Base-by-base conservation (phyloP, 768 basidiomycete genomes). In the Tylopilus cervinicoccineus region DNA sequence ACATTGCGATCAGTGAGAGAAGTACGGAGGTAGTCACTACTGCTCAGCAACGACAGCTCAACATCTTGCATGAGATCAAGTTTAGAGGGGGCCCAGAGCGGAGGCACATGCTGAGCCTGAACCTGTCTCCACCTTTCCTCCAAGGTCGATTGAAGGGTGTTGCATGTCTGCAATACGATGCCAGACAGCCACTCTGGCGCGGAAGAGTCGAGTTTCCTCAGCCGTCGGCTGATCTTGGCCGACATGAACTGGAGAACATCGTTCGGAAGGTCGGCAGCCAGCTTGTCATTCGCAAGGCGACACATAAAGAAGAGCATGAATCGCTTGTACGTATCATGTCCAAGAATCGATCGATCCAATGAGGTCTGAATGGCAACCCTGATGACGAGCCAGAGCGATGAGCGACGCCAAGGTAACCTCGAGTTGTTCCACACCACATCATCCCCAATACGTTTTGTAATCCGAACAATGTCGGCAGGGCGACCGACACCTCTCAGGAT, bases 351-450 rank as follows among this genome's bases (percentile, higher is more conserved):
- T 31, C 50, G 56, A 22, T 43, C 52, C 23, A 70, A 56, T 0
- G 70, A 65, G 0, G 67, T 73, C 54, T 78, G 76, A 22, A 77
- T 52, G 1, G 68, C 66, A 5, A 80, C 73, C 8, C 78, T 73
- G 28, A 77, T 58, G 12, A 76, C 56, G 5, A 79, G 70, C 78
- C 78, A 81, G 11, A 77, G 61, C 1, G 76, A 62, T 6, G 76
- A 76, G 20, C 79, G 67, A 23, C 80, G 63, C 78, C 78, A 81
- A 65, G 79, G 45, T 10, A 67, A 60, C 26, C 53, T 43, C 2
- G 72, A 62, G 19, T 63, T 48, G 5, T 65, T 33, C 72, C 75
- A 75, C 2, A 75, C 61, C 3, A 78, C 72, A 20, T 80, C 74
- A 43, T 80, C 77, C 6, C 64, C 66, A 0, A 78, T 63, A 8